A percentile compares a stretch with the other conserved stretches of the same genome.
phyloP scores from a whole-genome alignment of 495 filamentous ascomycete genomes.

The Aspergillus olivimuriae region DNA sequence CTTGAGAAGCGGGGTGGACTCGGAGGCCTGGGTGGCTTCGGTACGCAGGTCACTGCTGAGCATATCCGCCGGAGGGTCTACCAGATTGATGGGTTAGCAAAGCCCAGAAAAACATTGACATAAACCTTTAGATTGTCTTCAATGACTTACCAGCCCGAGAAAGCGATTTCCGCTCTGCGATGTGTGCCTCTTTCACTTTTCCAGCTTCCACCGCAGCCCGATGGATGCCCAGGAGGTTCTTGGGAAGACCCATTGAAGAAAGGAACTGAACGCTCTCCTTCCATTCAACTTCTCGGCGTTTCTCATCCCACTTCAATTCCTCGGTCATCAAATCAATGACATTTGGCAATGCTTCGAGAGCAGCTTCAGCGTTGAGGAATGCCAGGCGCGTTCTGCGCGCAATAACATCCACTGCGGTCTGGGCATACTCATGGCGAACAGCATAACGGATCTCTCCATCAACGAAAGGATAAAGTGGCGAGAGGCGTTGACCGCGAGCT shows the following conservation, averaged over 20 bases:
- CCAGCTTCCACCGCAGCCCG: conserved; percentile 75
- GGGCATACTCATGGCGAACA: conserved; percentile 84
- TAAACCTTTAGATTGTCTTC: background rate
- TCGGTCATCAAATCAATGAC: conserved; percentile 92
- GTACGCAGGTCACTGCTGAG: conserved; percentile 39
- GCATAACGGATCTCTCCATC: conserved; percentile 94
- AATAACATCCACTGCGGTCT: conserved; percentile 87
- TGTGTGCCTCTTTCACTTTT: conserved; percentile 61
- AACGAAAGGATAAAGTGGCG: conserved; percentile 84
- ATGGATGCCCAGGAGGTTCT: conserved; percentile 62
- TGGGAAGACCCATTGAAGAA: conserved; percentile 80
- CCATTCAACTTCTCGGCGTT: conserved; percentile 79
- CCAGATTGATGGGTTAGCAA: conserved; percentile 22
- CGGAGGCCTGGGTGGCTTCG: conserved; percentile 9
- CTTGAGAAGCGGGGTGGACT: conserved; percentile 27
- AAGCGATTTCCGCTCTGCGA: conserved; percentile 64
- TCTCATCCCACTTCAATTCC: conserved; percentile 76
- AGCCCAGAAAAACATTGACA: too few relatives aligned
- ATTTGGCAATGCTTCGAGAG: conserved; percentile 78
- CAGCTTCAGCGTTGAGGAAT: conserved; percentile 93
- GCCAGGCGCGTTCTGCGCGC: conserved; percentile 82
- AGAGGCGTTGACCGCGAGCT: conserved; percentile 76
- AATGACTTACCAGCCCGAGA: conserved; percentile 59
- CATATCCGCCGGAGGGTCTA: conserved; percentile 54
- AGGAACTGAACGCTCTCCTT: conserved; percentile 71